A percentile compares a stretch with the other conserved stretches of the same genome.
phyloP scores from a whole-genome alignment of 495 filamentous ascomycete species.

The Podospora didyma region DNA sequence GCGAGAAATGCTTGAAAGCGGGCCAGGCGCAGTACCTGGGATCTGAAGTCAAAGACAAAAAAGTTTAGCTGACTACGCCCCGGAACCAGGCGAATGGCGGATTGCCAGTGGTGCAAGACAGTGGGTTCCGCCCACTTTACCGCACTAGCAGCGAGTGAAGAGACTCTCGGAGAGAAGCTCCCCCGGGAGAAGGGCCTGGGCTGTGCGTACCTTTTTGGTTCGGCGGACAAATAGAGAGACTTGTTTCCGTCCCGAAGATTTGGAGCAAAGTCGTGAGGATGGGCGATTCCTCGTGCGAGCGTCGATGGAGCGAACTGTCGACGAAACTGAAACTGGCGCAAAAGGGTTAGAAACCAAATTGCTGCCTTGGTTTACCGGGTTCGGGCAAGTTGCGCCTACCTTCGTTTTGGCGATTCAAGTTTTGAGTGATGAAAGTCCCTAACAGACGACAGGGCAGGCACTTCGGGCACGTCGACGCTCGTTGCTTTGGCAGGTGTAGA shows the following conservation, averaged over 20 bases:
- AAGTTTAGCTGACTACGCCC: background rate
- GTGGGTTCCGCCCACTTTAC: conserved; percentile 20
- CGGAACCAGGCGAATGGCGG: background rate
- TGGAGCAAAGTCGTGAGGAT: background rate
- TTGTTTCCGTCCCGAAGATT: background rate
- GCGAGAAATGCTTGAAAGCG: background rate
- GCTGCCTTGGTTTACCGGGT: background rate
- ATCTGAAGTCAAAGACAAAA: background rate
- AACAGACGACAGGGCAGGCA: background rate
- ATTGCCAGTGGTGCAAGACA: conserved; percentile 1
- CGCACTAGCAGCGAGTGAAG: conserved; percentile 6
- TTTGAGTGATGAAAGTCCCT: background rate
- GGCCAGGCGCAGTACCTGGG: background rate
- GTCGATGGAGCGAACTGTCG: no score
- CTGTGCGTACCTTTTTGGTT: no score
- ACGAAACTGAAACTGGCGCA: background rate
- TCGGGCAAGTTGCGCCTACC: background rate
- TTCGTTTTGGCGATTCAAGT: background rate
- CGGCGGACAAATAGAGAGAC: background rate
- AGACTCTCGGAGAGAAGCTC: background rate
- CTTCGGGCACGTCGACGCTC: background rate
- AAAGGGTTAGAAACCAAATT: background rate
- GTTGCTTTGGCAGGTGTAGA: background rate
- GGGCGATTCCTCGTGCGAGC: no score
- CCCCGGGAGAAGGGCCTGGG: background rate